Evolutionary conservation across 2,329 filamentous ascomycete genomes (phyloP), one percentile per base, ranked within the genome.

Genomic region (Colletotrichum sp.): DNA sequence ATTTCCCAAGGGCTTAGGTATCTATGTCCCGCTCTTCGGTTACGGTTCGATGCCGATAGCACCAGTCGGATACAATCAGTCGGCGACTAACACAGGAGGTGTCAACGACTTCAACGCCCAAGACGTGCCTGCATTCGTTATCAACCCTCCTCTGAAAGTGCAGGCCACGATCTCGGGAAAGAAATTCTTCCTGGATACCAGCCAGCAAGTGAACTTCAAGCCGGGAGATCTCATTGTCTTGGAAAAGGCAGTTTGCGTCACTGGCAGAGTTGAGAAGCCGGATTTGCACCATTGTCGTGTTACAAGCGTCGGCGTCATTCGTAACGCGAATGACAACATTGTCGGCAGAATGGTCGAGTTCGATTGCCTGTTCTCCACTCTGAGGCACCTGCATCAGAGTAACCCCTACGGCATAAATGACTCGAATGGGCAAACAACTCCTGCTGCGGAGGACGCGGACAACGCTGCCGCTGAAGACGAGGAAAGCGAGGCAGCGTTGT

Each of bases 1-100:
- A 49, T 86, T 88, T 69, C 89, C 89, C 0, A 77, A 79, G 1
- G 88, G 89, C 1, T 79, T 89, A 16, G 79, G 79, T 3, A 79
- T 88, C n/a, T 84, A 82, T 65, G 83, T 83, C 12, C 81, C 83
- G 15, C 13, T 70, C 12, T 13, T 36, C 62, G 15, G 34, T 24
- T 13, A 21, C 39, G 6, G 28, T 13, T 59, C 67, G 30, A 32
- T 36, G 6, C 28, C 21, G 21, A 24, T 9, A 9, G 16, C n/a
- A 30, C 12, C 44, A 18, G 44, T 39, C 26, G n/a, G 16, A 34
- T 28, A 16, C 21, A 18, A n/a, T 34, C 36, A 21, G 21, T 15
- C 18, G 62, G 5, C 18, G 4, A 52, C 13, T 9, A 57, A 30
- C 32, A 36, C 12, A n/a, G 44, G 44, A 52, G n/a, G 10, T 52